Conservation (phyloP, 768 basidiomycete species). For the Leccinum subgranulosum region DNA sequence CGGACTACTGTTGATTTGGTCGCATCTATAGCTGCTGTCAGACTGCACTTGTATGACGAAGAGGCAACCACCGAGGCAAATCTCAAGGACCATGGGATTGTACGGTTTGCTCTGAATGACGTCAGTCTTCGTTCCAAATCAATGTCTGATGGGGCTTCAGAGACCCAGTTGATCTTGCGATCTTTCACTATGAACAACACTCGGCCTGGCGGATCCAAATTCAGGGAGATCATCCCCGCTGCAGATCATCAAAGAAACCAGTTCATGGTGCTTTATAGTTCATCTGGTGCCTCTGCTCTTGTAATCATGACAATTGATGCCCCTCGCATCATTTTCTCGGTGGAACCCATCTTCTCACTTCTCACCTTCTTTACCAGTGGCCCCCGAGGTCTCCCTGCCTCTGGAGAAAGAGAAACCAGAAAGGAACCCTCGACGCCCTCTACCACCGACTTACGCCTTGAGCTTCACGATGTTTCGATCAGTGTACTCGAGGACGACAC, state of each 20-base stretch:
- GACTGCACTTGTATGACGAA: conserved; percentile 82
- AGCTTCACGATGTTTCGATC: conserved; percentile 87
- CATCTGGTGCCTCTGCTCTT: conserved; percentile 63
- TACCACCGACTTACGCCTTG: conserved; percentile 66
- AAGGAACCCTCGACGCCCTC: conserved; percentile 12
- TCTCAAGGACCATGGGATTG: conserved; percentile 78
- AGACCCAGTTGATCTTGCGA: conserved; percentile 83
- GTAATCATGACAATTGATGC: conserved; percentile 88
- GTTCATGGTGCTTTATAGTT: conserved; percentile 89
- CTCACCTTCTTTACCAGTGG: conserved; percentile 77
- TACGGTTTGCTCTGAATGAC: conserved; percentile 78
- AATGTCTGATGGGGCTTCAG: conserved; percentile 77
- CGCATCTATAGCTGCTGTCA: conserved; percentile 66
- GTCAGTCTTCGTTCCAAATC: conserved; percentile 78
- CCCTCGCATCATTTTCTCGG: conserved; percentile 86
- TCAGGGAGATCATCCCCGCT: conserved; percentile 93
- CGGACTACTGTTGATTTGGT: conserved; percentile 74
- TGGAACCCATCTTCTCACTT: conserved; percentile 89
- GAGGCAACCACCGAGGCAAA: conserved; percentile 53
- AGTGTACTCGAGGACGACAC: conserved; percentile 84
- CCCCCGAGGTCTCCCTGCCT: conserved; percentile 29
- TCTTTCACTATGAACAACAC: conserved; percentile 93
- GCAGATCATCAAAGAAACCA: conserved; percentile 86
- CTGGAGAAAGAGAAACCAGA: conserved; percentile 11
- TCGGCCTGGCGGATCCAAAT: conserved; percentile 73